Evolutionary conservation across 495 filamentous ascomycete species (phyloP).

Genomic region (Penicillium flavigenum): DNA sequence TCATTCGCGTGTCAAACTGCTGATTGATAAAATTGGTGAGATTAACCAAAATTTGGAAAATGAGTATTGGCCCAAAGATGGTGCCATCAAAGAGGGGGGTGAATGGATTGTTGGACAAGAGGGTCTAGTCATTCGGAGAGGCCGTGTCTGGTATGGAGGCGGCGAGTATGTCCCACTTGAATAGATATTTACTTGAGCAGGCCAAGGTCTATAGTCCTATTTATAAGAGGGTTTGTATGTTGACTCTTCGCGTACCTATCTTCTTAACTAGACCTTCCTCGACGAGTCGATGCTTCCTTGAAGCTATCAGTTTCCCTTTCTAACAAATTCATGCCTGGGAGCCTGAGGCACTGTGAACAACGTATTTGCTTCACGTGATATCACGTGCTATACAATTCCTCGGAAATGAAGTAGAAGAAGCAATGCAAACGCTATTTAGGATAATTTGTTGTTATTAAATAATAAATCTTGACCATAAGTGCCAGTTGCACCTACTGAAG

Average conservation of each 20-base stretch:
- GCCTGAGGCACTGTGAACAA: too few species aligned
- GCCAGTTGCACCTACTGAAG: background rate
- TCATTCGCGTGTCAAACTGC: slow-evolving; percentile 50
- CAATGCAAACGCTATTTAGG: background rate
- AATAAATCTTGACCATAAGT: background rate
- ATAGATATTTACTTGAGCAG: background rate
- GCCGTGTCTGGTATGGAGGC: slow-evolving; percentile 77
- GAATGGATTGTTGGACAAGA: slow-evolving; percentile 71
- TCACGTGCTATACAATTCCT: background rate
- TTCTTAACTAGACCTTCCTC: background rate
- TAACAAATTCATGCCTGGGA: too few species aligned
- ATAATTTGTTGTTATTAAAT: background rate
- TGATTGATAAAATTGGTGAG: slow-evolving; percentile 65
- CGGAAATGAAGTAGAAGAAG: background rate
- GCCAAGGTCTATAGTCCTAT: too few species aligned
- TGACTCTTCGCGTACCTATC: too few species aligned
- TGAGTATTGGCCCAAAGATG: slow-evolving; percentile 59
- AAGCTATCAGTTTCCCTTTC: too few species aligned
- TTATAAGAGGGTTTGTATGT: too few species aligned
- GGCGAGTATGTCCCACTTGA: slow-evolving; percentile 53
- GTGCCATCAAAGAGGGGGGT: slow-evolving; percentile 42
- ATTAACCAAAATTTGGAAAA: slow-evolving; percentile 66
- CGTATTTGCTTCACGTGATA: too few species aligned
- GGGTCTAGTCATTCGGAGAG: slow-evolving; percentile 64
- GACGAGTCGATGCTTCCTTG: too few species aligned